Percentiles rank a stretch among this genome's conserved stretches.
Conservation (phyloP, 208 protist genomes). For the Trypanosoma theileri region DNA sequence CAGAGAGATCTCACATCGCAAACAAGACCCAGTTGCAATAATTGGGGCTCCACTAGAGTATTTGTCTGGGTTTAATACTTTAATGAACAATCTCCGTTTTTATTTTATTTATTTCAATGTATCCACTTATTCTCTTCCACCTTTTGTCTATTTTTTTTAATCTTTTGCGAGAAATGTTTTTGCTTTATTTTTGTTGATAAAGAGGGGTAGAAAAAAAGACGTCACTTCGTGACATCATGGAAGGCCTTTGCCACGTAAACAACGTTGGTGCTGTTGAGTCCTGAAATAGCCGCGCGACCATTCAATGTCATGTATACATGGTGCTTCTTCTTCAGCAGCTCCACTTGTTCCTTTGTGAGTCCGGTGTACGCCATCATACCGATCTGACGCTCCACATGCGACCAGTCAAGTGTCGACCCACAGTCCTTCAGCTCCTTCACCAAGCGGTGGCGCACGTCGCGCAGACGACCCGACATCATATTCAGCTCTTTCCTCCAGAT, state of each 20-base stretch:
- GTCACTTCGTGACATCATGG: constrained; percentile 51
- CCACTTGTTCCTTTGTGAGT: constrained; percentile 78
- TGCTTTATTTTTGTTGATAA: no score
- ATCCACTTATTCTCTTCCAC: no score
- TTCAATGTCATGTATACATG: constrained; percentile 82
- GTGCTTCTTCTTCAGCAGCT: constrained; percentile 43
- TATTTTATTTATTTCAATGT: no score
- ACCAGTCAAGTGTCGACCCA: constrained; percentile 81
- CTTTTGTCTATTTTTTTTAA: no score
- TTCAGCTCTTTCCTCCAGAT: constrained; percentile 89
- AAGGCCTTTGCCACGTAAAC: constrained; percentile 73
- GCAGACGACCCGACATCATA: constrained; percentile 82
- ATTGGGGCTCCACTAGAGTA: no score
- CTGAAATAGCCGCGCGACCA: constrained; percentile 76
- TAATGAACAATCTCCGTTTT: no score
- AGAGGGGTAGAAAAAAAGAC: neutral
- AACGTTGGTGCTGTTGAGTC: constrained; percentile 67
- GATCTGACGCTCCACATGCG: constrained; percentile 92
- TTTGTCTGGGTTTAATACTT: no score
- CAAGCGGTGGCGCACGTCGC: constrained; percentile 56
- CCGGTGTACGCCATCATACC: constrained; percentile 97
- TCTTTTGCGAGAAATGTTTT: no score
- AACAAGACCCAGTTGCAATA: no score
- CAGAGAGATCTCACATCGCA: no score
- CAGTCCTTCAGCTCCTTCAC: constrained; percentile 54